Percentiles rank a stretch among this genome's conserved stretches.
Evolutionary conservation across 805 yeast genomes (phyloP).

Genomic region (Osmozyma mogii): DNA sequence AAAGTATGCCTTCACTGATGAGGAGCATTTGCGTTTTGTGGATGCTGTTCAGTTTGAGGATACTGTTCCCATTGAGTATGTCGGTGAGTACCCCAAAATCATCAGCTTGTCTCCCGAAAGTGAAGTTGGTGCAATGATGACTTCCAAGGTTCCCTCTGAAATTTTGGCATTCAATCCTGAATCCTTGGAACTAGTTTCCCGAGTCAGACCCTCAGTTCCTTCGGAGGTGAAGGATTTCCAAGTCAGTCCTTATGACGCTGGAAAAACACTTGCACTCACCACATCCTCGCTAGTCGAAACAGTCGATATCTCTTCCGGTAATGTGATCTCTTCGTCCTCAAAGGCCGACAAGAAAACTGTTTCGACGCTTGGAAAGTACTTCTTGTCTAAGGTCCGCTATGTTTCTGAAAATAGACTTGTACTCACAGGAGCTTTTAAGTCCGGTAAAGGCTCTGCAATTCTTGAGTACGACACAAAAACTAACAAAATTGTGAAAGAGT

Average conservation of each 20-base stretch:
- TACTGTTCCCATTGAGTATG: conserved; percentile 23
- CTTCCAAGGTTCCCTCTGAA: conserved; percentile 57
- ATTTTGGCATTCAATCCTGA: conserved; percentile 54
- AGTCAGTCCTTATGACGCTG: conserved; percentile 51
- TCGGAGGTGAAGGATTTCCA: conserved; percentile 54
- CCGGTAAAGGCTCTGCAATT: conserved; percentile 32
- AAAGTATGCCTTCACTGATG: conserved; percentile 46
- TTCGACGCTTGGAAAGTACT: conserved; percentile 17
- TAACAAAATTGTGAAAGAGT: conserved; percentile 35
- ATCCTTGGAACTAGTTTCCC: conserved; percentile 45
- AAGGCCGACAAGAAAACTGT: conserved; percentile 12
- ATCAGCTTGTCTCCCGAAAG: conserved; percentile 52
- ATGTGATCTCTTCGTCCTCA: conserved; percentile 19
- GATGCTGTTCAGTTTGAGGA: conserved; percentile 54
- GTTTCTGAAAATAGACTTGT: conserved; percentile 25
- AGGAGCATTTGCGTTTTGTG: conserved; percentile 53
- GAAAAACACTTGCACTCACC: conserved; percentile 54
- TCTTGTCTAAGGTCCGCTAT: conserved; percentile 38
- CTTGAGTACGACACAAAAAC: conserved; percentile 37
- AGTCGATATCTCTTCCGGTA: conserved; percentile 42
- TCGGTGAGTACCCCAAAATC: conserved; percentile 56
- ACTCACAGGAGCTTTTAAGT: conserved; percentile 24
- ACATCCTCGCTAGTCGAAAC: conserved; percentile 49
- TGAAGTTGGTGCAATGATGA: conserved; percentile 58
- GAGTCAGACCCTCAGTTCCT: conserved; percentile 44